phyloP scores from a whole-genome alignment of 2,329 filamentous ascomycete species.

The Teratosphaeria epicoccoides region DNA sequence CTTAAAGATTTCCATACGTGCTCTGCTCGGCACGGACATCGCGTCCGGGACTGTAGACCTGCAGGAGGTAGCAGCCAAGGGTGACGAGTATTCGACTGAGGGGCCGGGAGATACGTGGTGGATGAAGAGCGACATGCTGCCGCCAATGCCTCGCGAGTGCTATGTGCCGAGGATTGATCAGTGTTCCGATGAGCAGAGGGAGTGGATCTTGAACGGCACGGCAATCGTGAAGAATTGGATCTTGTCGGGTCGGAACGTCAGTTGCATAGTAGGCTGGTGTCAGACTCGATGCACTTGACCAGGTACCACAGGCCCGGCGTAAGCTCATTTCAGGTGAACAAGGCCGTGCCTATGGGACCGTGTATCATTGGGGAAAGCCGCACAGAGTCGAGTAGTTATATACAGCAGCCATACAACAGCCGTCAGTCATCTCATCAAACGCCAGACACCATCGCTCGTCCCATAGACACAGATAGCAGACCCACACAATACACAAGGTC shows the following conservation, averaged over 20 bases:
- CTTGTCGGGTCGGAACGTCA: slow-evolving; percentile 15
- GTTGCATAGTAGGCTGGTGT: background rate
- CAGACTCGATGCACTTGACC: background rate
- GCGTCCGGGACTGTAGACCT: slow-evolving; percentile 21
- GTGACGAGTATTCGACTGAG: slow-evolving; percentile 13
- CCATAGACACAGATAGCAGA: background rate
- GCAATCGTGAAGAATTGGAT: slow-evolving; percentile 24
- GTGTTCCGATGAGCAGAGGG: slow-evolving; percentile 20
- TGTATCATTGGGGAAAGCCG: background rate
- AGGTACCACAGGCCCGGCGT: too few relatives aligned
- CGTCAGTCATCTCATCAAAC: background rate
- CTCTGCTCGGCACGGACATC: slow-evolving; percentile 25
- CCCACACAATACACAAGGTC: background rate
- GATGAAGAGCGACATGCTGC: slow-evolving; percentile 23
- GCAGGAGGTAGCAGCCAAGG: background rate
- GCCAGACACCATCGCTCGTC: background rate
- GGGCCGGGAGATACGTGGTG: slow-evolving; percentile 22
- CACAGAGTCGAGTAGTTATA: background rate
- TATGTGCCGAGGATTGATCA: slow-evolving; percentile 13
- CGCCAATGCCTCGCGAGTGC: slow-evolving; percentile 16
- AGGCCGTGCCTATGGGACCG: too few relatives aligned
- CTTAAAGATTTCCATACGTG: slow-evolving; percentile 30
- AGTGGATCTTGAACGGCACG: slow-evolving; percentile 19
- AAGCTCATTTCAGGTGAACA: too few relatives aligned
- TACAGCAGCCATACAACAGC: background rate